Base-by-base conservation (phyloP, 148 eudicot species). In the Rheum nobile region DNA sequence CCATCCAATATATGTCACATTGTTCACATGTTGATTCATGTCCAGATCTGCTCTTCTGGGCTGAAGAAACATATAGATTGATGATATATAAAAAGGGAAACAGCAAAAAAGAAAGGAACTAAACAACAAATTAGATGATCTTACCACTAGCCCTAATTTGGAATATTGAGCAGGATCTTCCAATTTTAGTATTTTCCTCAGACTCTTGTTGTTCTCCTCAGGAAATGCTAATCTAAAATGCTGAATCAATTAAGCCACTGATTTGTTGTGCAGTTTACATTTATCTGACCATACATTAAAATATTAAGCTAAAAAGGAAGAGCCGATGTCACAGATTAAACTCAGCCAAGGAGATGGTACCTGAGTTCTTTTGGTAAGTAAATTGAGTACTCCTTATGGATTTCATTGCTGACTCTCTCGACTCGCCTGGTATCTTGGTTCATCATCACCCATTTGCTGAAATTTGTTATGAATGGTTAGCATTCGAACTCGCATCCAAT, bases 391-490 rank as follows among this genome's bases (percentile, higher is more conserved):
- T 94, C 97, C 26, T 88, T 87, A 38, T 88, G 91, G 61, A 94
- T 87, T 57, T 91, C 88, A 81, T 86, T 88, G 71, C 76, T 79
- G 74, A 87, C 97, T 85, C 89, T 86, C 83, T 94, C 93, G 63
- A 94, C 85, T 34, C 89, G 86, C 76, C 98, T 82, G 38, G 97
- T 94, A 82, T 89, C 93, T 84, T 88, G 80, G 84, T 94, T 94
- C 98, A 94, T 94, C 97, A 94, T 91, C 82, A 94, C 93, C 96
- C 96, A 94, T 83, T 88, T 94, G 81, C 98, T 94, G 89, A 82
- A 84, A 72, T 41, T 41, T 8, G 6, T 37, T 68, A 77, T 61
- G 47, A 48, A 65, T n/a, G 8, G 1, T 50, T 50, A 50, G 24
- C 26, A 47, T 4, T 19, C 4, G 17, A 47, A 47, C 5, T 37